These are phyloP conservation scores for Nymphaea colorata DNA, from an alignment of 164 flowering plant genomes.

Conservation along the genomic window DNA sequence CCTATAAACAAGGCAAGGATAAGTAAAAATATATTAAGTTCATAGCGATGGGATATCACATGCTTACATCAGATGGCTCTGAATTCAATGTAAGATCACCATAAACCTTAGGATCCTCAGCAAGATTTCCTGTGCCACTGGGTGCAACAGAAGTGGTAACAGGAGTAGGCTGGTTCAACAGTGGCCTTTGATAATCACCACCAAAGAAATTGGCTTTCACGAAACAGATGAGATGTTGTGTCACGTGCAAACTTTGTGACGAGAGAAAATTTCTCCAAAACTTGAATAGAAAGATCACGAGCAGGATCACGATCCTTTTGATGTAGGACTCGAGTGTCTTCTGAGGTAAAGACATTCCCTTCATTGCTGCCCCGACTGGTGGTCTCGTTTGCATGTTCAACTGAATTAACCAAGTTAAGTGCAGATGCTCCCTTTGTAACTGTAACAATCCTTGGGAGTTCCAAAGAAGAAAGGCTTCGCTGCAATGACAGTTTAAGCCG, in stretches of 20 bases:
- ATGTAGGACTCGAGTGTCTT: slow-evolving; percentile 34
- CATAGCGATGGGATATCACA: too few relatives aligned
- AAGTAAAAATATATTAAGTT: too few relatives aligned
- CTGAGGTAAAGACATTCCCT: slow-evolving; percentile 22
- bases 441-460: slow-evolving; percentile 78
- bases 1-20: too few relatives aligned
- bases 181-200: slow-evolving; percentile 36
- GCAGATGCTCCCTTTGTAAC: slow-evolving; percentile 42
- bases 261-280: slow-evolving; percentile 91
- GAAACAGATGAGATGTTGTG: slow-evolving; percentile 86
- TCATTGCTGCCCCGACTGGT: slow-evolving; percentile 14
- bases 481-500: slow-evolving; percentile 16
- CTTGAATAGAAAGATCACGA: slow-evolving; percentile 86
- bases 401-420: slow-evolving; percentile 15
- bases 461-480: slow-evolving; percentile 92
- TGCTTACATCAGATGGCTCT: not conserved
- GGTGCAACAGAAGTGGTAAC: slow-evolving; percentile 3
- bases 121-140: not conserved
- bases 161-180: slow-evolving; percentile 19
- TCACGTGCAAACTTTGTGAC: slow-evolving; percentile 98
- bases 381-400: slow-evolving; percentile 24
- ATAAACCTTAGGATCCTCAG: not conserved
- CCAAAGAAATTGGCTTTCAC: slow-evolving; percentile 48
- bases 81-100: not conserved
- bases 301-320: slow-evolving; percentile 78